Base-by-base conservation (phyloP, 495 filamentous ascomycete genomes). In the Penicillium macrosclerotiorum region DNA sequence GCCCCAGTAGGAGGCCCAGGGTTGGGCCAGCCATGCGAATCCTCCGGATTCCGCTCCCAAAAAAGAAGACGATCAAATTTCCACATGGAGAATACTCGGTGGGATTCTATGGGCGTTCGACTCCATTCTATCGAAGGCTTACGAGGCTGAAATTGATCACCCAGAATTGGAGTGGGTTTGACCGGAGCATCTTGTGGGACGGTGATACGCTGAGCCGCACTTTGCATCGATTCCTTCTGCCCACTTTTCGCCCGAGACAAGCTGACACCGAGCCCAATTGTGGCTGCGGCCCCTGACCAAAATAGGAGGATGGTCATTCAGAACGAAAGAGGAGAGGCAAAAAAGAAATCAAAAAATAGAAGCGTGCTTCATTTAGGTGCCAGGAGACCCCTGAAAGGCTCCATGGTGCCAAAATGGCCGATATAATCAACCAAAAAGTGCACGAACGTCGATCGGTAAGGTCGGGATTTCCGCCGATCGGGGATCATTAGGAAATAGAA, bases 31-130 rank as follows among this genome's bases (percentile, higher is more conserved):
- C 48, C 49, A 53, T 49, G 56, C 52, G 56, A 56, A 51, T 35
- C 27, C 47, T 45, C 16, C 33, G 19, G 30, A 45, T 33, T 23
- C n/a, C n/a, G n/a, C n/a, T n/a, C 25, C 31, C 26, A 34, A 32
- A 20, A 7, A 14, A n/a, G 17, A 33, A 48, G 24, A 32, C 40
- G 47, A 54, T 51, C 35, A 14, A 20, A n/a, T 37, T 39, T 16
- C 37, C 42, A 29, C 13, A 47, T 37, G 51, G 55, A 45, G 47
- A 48, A 51, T 38, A 35, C 6, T 60, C 57, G 57, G 57, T 11
- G 18, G 16, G n/a, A n/a, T n/a, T n/a, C 24, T 45, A 35, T 37
- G 35, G 23, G 3, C n/a, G n/a, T n/a, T n/a, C n/a, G n/a, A n/a
- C n/a, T n/a, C n/a, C n/a, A n/a, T n/a, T n/a, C n/a, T n/a, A n/a